Base-by-base conservation (phyloP, 78 protist genomes). In the Acrasis kona region DNA sequence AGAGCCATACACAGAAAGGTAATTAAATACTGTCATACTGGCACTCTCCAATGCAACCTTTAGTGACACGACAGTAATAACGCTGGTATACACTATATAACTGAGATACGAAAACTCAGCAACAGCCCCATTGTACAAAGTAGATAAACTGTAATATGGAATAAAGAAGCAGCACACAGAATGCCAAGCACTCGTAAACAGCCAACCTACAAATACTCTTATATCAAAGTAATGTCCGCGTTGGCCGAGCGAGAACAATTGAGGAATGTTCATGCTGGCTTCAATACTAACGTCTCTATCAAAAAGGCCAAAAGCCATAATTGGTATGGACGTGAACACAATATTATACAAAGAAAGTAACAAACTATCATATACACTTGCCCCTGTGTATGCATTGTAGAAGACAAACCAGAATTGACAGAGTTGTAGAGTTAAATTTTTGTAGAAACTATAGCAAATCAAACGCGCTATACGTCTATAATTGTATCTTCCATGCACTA, bases 401-500 rank as follows among this genome's bases (percentile, higher is more conserved):
- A 83, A 65, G 7, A 87, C 32, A 39, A 69, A 90, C 82, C 70
- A 80, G 58, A 91, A 39, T n/a, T 76, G 88, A 8, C 67, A 10
- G 5, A 86, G 27, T 42, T 42, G 41, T 77, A 84, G 70, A 1
- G 87, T 58, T 10, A 87, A 31, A 34, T 87, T 89, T 81, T 92
- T 92, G 83, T 89, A 89, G 57, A 91, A 83, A 4, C 87, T 77
- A 58, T 89, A 92, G 41, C 77, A 64, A 28, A 91, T 81, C 32
- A 91, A 42, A 37, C 1, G 12, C 67, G 30, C 0, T 37, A 69
- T 2, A 35, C 93, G 87, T 0, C 74, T 30, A 81, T 85, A 84
- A 77, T 34, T 37, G 30, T 4, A n/a, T 3, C 92, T 80, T 1
- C 98, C 98, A 68, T 95, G 97, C 2, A 91, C 74, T 12, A 93